Evolutionary conservation across 1,139 yeast genomes (phyloP).

Genomic region (Sugiyamaella japonica): DNA sequence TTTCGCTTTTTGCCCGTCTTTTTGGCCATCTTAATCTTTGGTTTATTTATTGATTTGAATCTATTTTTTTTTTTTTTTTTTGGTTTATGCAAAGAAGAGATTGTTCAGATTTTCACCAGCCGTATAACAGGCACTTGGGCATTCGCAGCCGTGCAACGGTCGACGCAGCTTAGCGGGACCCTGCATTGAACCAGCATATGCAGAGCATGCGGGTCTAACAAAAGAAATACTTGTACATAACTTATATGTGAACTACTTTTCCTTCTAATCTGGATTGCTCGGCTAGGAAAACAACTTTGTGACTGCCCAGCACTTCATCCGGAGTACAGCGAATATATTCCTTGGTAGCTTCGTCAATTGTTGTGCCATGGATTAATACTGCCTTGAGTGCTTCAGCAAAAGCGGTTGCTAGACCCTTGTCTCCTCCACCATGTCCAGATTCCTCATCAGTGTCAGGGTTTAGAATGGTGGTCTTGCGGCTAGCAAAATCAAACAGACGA

Average conservation of each 20-base stretch:
- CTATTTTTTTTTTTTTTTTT: constrained; percentile 10
- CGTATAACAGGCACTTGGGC: neutral
- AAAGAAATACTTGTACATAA: neutral
- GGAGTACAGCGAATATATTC: constrained; percentile 32
- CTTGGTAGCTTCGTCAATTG: constrained; percentile 28
- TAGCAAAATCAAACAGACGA: constrained; percentile 30
- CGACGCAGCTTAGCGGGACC: neutral
- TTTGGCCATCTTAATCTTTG: constrained; percentile 10
- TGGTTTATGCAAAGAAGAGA: neutral
- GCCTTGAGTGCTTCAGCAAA: constrained; percentile 32
- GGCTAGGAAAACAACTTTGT: constrained; percentile 34
- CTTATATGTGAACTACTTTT: constrained; percentile 22
- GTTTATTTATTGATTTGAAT: neutral
- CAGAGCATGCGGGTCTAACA: too few relatives aligned
- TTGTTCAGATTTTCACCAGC: neutral
- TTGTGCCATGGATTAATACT: constrained; percentile 23
- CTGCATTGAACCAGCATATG: neutral
- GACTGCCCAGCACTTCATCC: constrained; percentile 31
- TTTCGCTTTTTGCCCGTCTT: constrained; percentile 19
- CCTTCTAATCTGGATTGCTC: constrained; percentile 31
- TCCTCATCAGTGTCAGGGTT: constrained; percentile 27
- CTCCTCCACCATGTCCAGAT: constrained; percentile 38
- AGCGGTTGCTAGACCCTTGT: constrained; percentile 32
- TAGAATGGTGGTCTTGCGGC: constrained; percentile 23
- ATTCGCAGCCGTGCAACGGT: constrained; percentile 12